Percentiles rank a stretch among this genome's conserved stretches.
These are phyloP conservation scores for Pezicula radicicola DNA, from an alignment of 2,329 filamentous ascomycete genomes.

Conservation along the genomic window DNA sequence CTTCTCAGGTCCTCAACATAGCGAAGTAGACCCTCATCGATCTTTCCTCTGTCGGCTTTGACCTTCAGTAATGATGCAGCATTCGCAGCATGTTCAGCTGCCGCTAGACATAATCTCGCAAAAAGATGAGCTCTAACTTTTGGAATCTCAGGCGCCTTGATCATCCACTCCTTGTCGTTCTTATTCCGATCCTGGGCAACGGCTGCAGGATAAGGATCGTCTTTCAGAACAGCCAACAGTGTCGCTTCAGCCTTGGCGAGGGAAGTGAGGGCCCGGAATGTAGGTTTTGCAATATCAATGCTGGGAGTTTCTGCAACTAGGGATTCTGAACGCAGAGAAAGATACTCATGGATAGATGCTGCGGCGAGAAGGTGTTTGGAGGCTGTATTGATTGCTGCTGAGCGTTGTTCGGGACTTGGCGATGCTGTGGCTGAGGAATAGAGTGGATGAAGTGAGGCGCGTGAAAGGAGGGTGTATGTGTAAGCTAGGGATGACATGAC, in stretches of 20 bases:
- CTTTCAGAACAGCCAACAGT: constrained; percentile 84
- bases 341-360: constrained; percentile 72
- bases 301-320: constrained; percentile 38
- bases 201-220: constrained; percentile 85
- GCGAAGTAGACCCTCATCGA: constrained; percentile 63
- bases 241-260: constrained; percentile 86
- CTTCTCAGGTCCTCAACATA: constrained; percentile 75
- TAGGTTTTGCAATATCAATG: constrained; percentile 50
- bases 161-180: constrained; percentile 94
- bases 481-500: constrained; percentile 74
- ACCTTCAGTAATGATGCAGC: constrained; percentile 53
- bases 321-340: constrained; percentile 54
- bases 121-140: constrained; percentile 88
- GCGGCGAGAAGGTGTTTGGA: constrained; percentile 77
- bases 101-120: constrained; percentile 81
- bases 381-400: constrained; percentile 66
- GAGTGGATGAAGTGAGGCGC: constrained; percentile 69
- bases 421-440: constrained; percentile 64
- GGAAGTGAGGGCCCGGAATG: constrained; percentile 53
- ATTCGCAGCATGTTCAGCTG: constrained; percentile 80
- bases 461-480: constrained; percentile 68
- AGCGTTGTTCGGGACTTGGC: constrained; percentile 62
- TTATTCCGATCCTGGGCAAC: constrained; percentile 80
- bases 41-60: constrained; percentile 39
- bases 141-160: constrained; percentile 80